A percentile compares a stretch with the other conserved stretches of the same genome.
These are phyloP conservation scores for Phytopythium mirpurense DNA, from an alignment of 352 stramenopile genomes.

Conservation along the genomic window DNA sequence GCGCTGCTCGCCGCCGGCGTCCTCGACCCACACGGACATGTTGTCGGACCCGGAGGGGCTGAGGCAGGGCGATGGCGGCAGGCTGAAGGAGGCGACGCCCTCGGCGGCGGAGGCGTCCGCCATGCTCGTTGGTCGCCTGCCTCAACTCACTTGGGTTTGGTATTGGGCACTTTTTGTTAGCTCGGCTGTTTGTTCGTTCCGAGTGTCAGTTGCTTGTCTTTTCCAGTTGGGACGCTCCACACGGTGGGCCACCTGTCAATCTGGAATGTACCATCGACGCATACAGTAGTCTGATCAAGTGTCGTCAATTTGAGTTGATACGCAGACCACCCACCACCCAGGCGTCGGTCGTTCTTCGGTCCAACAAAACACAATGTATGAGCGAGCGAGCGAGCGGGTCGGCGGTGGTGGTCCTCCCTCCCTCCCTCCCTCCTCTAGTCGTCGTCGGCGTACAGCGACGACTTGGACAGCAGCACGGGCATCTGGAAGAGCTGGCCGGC, in stretches of 20 bases:
- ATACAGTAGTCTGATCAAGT: too few relatives aligned
- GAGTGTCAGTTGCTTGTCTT: background rate
- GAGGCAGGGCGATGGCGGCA: conserved; percentile 56
- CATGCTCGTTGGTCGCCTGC: too few relatives aligned
- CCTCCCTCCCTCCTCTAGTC: conserved; percentile 33
- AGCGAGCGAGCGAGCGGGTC: too few relatives aligned
- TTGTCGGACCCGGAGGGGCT: conserved; percentile 43
- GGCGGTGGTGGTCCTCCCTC: too few relatives aligned
- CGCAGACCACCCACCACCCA: too few relatives aligned
- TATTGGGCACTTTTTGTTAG: too few relatives aligned
- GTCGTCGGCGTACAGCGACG: conserved; percentile 81
- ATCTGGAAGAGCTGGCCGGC: conserved; percentile 73
- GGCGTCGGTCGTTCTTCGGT: too few relatives aligned
- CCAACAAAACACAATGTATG: too few relatives aligned
- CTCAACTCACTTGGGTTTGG: too few relatives aligned
- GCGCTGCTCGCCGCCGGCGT: conserved; percentile 34
- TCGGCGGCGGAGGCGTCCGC: conserved; percentile 3
- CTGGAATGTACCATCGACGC: background rate
- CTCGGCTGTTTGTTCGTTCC: too few relatives aligned
- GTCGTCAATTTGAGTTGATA: too few relatives aligned
- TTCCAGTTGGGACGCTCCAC: background rate
- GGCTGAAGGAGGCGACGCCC: conserved; percentile 48
- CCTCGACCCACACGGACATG: conserved; percentile 55
- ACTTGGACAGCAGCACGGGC: conserved; percentile 84
- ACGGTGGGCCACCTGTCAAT: background rate